These are phyloP conservation scores for Tritrichomonas musculus DNA, from an alignment of 208 protist species.

Conservation along the genomic window DNA sequence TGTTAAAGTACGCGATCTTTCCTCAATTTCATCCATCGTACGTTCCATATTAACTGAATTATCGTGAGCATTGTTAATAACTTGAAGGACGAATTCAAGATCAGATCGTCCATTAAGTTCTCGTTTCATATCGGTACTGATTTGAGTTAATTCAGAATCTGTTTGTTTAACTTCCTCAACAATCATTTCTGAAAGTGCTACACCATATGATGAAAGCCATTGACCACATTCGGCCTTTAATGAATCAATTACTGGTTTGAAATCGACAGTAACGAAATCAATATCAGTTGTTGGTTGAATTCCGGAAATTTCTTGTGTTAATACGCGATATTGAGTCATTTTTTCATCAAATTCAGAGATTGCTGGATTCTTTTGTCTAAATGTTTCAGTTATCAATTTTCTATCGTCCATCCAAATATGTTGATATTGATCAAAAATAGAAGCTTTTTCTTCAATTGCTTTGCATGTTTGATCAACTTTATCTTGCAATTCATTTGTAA, in stretches of 20 bases:
- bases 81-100: slow-evolving; percentile 15
- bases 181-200: background rate
- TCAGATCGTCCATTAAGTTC: slow-evolving; percentile 1
- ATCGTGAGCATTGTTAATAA: background rate
- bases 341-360: slow-evolving; percentile 20
- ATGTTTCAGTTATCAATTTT: slow-evolving; percentile 24
- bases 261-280: background rate
- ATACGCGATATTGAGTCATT: background rate
- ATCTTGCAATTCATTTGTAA: background rate
- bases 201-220: background rate
- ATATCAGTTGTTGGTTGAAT: background rate
- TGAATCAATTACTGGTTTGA: background rate
- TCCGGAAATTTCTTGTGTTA: background rate
- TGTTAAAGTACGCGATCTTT: background rate
- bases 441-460: background rate
- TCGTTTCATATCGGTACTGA: background rate
- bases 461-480: background rate
- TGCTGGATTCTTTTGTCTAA: slow-evolving; percentile 22
- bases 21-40: background rate
- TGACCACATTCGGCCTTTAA: background rate
- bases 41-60: background rate
- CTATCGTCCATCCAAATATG: slow-evolving; percentile 37
- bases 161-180: background rate
- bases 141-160: background rate
- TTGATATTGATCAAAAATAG: background rate